Evolutionary conservation across 2,329 filamentous ascomycete species (phyloP), one percentile per base, ranked within the genome.

Genomic region (Lasiodiplodia gonubiensis): DNA sequence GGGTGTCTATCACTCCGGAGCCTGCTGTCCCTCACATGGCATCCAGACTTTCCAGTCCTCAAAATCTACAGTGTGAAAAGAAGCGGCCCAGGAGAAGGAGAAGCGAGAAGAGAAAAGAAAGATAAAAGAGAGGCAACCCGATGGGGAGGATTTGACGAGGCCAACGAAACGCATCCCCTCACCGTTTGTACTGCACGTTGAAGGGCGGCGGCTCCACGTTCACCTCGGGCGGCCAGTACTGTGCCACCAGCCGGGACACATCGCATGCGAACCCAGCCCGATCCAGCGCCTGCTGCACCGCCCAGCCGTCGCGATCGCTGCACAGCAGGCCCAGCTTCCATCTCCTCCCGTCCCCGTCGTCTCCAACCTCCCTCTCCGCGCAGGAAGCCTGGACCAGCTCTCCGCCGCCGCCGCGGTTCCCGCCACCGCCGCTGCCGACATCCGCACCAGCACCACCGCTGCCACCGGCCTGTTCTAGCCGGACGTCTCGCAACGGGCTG

Each of bases 251-350:
- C 59, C 42, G 37, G 27, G 59, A 63, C 18, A 63, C 59, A 35
- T 63, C 59, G 59, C 59, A 63, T n/a, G 14, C 27, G 21, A 63
- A 63, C 16, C 59, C 59, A 11, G 59, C 42, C 25, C 33, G 23
- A 18, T 63, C 59, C 42, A 63, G 16, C 59, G 59, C 46, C 59
- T 63, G 42, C 59, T 63, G 59, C 59, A 63, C 59, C 18, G 42
- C 59, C 59, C 59, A 51, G 2, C 27, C 59, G 16, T 63, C 46
- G n/a, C 46, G 27, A 3, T 63, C 59, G 18, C 21, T 30, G 30
- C 59, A 63, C 42, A 51, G 7, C 25, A 63, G 46, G 18, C 59
- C 59, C 25, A 63, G 16, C 30, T 51, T 63, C 59, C 59, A 63
- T 21, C 55, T 39, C 8, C 39, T 2, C 8, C 23, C 57, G 18